Conservation (phyloP, 2,329 filamentous ascomycete genomes). For the Colletotrichum kahawae region DNA sequence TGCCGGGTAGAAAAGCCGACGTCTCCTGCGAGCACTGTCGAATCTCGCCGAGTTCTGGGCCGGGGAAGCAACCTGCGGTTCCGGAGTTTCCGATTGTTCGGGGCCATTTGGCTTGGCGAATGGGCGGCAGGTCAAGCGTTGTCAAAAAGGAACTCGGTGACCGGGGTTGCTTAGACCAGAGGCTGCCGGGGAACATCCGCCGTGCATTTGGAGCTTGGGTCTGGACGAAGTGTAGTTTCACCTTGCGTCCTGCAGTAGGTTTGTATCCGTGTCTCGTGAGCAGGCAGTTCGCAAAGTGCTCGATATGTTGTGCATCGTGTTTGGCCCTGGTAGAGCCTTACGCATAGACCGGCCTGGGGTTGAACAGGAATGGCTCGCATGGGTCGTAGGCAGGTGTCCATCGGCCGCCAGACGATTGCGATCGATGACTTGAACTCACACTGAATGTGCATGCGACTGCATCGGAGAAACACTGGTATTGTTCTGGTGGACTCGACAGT, state of each 20-base stretch:
- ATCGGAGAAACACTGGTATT: background rate
- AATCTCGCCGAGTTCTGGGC: conserved; percentile 15
- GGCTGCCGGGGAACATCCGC: conserved; percentile 10
- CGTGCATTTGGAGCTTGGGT: background rate
- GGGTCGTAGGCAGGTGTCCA: background rate
- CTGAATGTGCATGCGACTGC: background rate
- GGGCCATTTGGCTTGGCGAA: conserved; percentile 11
- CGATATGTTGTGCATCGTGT: background rate
- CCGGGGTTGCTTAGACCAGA: conserved; percentile 8
- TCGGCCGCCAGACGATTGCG: background rate
- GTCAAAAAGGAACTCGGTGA: conserved; percentile 5
- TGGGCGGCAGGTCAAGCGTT: background rate
- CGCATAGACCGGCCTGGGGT: background rate
- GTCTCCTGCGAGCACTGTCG: background rate
- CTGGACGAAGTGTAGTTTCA: background rate
- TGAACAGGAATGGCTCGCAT: background rate
- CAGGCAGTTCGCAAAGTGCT: background rate
- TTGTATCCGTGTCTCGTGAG: background rate
- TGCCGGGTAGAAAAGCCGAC: conserved; percentile 13
- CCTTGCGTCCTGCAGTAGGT: background rate
- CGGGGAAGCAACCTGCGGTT: conserved; percentile 7
- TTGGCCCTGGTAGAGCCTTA: background rate
- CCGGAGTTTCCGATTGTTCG: conserved; percentile 18
- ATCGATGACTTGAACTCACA: background rate
- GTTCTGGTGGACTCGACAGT: background rate